Evolutionary conservation across 208 protist species (phyloP).

Genomic region (Wallacemonas rigidus): DNA sequence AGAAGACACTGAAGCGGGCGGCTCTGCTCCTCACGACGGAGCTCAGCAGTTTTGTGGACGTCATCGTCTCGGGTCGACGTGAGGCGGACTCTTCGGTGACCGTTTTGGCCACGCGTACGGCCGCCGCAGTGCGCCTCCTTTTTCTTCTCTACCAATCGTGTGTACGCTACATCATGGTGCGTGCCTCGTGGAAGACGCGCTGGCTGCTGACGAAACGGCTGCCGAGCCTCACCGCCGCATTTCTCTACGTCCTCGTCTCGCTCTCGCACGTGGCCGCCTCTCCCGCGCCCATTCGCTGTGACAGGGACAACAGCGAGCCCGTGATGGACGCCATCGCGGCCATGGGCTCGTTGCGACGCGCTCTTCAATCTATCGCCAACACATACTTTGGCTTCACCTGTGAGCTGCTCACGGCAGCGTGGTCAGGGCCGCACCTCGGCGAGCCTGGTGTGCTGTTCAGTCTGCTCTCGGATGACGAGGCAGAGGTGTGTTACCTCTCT

Average conservation of each 20-base stretch:
- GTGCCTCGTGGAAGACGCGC: conserved; percentile 61
- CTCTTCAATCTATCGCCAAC: conserved; percentile 14
- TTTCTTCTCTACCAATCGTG: conserved; percentile 41
- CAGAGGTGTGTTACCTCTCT: conserved; percentile 51
- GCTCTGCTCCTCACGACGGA: conserved; percentile 3
- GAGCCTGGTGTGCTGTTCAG: conserved; percentile 11
- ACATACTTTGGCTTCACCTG: conserved; percentile 21
- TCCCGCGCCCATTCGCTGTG: neutral
- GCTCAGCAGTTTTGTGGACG: conserved; percentile 5
- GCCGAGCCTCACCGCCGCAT: conserved; percentile 42
- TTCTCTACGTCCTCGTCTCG: conserved; percentile 35
- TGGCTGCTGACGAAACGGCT: conserved; percentile 61
- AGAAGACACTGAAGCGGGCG: conserved; percentile 27
- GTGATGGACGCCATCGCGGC: neutral
- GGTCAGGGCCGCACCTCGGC: conserved; percentile 7
- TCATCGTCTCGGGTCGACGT: neutral
- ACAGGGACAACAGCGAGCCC: neutral
- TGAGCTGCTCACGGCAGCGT: conserved; percentile 37
- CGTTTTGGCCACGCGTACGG: conserved; percentile 1
- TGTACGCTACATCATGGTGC: conserved; percentile 44
- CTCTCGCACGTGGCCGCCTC: conserved; percentile 21
- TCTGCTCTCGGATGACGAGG: conserved; percentile 39
- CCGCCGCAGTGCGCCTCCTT: conserved; percentile 23
- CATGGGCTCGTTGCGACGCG: neutral
- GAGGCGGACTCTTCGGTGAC: neutral